A percentile compares a stretch with the other conserved stretches of the same genome.
phyloP scores from a whole-genome alignment of 1,284 basidiomycete genomes.

The Schizopora paradoxa region DNA sequence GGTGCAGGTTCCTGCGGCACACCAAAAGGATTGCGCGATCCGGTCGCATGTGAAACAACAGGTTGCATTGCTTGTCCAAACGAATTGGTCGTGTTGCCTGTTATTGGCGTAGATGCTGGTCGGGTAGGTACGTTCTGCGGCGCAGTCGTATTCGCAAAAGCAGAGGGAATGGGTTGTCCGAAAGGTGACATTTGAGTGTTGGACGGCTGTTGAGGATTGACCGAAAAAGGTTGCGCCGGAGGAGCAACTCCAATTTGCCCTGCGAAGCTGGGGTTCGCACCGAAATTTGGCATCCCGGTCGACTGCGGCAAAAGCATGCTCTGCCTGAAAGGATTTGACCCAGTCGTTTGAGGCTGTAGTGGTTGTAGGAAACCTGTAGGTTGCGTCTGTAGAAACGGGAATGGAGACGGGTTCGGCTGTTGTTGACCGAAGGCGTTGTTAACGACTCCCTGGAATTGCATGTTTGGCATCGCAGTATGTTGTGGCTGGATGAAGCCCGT shows the following conservation, averaged over 20 bases:
- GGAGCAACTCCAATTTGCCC: slow-evolving; percentile 11
- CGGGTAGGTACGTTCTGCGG: slow-evolving; percentile 38
- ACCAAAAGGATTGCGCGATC: slow-evolving; percentile 94
- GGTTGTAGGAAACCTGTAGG: slow-evolving; percentile 64
- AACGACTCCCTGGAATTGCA: slow-evolving; percentile 33
- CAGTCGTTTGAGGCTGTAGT: slow-evolving; percentile 67
- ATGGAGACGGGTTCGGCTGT: slow-evolving; percentile 36
- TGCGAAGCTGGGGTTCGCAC: slow-evolving; percentile 25
- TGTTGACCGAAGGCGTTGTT: slow-evolving; percentile 26
- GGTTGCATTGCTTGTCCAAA: slow-evolving; percentile 46
- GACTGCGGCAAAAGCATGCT: slow-evolving; percentile 42
- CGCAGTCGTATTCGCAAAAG: background rate
- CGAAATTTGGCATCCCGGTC: slow-evolving; percentile 43
- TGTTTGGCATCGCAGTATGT: slow-evolving; percentile 36
- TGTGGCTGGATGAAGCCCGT: slow-evolving; percentile 33
- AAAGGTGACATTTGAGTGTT: slow-evolving; percentile 5
- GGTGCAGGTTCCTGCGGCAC: slow-evolving; percentile 54
- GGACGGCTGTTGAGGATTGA: slow-evolving; percentile 14
- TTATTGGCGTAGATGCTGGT: slow-evolving; percentile 66
- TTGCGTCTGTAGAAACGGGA: slow-evolving; percentile 47
- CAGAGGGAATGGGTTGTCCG: slow-evolving; percentile 4
- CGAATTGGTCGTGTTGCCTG: slow-evolving; percentile 23
- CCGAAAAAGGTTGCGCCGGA: slow-evolving; percentile 20
- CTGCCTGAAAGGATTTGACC: slow-evolving; percentile 48
- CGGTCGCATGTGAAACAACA: slow-evolving; percentile 88